A percentile compares a stretch with the other conserved stretches of the same genome.
phyloP scores from a whole-genome alignment of 805 yeast genomes.

The Starmerella apis region DNA sequence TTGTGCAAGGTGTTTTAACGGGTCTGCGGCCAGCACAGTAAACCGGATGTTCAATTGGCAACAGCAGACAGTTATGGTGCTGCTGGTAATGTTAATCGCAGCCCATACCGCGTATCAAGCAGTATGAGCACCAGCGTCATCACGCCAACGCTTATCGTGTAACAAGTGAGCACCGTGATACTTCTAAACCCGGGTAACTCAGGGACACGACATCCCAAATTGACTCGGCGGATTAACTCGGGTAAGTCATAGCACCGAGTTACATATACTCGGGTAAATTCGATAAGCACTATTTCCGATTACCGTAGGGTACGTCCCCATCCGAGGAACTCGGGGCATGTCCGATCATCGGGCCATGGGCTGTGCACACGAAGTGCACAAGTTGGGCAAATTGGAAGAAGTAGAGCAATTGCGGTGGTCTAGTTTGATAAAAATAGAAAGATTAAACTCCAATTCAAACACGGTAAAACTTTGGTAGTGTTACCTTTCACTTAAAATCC shows the following conservation, averaged over 20 bases:
- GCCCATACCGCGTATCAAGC: not conserved
- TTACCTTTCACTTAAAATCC: too few species aligned
- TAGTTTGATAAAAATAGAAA: too few species aligned
- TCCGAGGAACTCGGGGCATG: conserved; percentile 8
- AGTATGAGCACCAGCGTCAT: not conserved
- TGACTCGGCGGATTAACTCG: conserved; percentile 3
- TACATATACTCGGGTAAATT: not conserved
- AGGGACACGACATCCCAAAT: not conserved
- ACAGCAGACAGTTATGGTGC: not conserved
- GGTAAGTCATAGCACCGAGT: conserved; percentile 3
- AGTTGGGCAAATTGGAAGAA: too few species aligned
- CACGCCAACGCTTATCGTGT: too few species aligned
- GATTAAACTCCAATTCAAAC: not conserved
- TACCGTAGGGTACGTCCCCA: conserved; percentile 4
- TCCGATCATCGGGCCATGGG: conserved; percentile 6
- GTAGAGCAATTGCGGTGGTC: not conserved
- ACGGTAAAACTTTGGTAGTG: not conserved
- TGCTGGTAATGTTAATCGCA: not conserved
- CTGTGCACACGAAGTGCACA: not conserved
- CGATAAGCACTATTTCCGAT: conserved; percentile 2
- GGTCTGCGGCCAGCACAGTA: not conserved
- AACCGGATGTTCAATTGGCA: not conserved
- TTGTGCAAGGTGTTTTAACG: conserved; percentile 25
- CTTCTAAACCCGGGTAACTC: not conserved
- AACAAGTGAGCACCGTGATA: too few species aligned